Conservation (phyloP, 2,329 filamentous ascomycete species). For the Dothiorella sarmentorum region DNA sequence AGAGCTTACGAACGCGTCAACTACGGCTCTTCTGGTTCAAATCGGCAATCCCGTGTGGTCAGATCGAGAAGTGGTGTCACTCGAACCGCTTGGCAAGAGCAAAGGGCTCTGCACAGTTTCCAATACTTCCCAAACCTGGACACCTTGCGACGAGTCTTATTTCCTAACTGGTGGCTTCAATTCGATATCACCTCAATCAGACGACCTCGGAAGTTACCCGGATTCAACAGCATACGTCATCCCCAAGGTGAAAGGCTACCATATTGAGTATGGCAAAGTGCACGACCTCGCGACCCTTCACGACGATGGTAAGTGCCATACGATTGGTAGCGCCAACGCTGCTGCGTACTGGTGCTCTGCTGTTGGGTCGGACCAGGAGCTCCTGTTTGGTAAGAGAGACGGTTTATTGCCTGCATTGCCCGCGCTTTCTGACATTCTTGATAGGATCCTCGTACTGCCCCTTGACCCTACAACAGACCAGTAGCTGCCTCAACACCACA, state of each 20-base stretch:
- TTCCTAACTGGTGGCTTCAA: constrained; percentile 9
- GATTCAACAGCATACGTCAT: constrained; percentile 8
- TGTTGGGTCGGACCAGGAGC: background rate
- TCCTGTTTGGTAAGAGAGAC: constrained; percentile 1
- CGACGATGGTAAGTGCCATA: background rate
- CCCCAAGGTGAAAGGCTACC: constrained; percentile 1
- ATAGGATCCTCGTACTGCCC: constrained; percentile 3
- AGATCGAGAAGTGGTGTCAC: background rate
- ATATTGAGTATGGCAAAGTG: constrained; percentile 2
- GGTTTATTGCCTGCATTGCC: background rate
- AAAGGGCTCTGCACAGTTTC: background rate
- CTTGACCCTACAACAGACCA: background rate
- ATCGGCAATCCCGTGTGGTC: constrained; percentile 5
- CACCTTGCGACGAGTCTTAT: constrained; percentile 7
- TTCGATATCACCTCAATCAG: constrained; percentile 1
- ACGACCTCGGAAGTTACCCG: constrained; percentile 1
- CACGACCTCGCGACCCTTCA: background rate
- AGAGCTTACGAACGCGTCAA: background rate
- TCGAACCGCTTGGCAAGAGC: constrained; percentile 1
- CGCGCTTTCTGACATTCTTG: background rate
- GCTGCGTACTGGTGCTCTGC: constrained; percentile 7
- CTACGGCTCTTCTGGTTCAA: constrained; percentile 1
- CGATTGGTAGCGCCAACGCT: background rate
- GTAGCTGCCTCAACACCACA: background rate
- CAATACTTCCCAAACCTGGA: background rate